Evolutionary conservation across 1,284 basidiomycete species (phyloP), one percentile per base, ranked within the genome.

Genomic region (Fomitopsis schrenkii): DNA sequence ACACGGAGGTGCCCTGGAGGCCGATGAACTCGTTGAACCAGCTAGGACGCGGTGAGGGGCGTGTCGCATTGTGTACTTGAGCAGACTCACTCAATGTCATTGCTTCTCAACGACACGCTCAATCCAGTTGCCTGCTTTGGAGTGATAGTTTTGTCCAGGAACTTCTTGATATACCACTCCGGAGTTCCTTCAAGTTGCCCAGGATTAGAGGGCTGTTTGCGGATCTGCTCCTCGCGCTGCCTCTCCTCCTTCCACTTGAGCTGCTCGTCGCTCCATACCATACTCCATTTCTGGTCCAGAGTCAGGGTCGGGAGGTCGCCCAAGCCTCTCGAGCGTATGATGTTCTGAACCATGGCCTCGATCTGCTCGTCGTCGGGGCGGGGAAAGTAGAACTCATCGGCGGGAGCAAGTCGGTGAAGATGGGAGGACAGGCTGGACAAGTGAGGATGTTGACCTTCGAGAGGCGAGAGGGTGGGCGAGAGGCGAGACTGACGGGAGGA

Each of bases 241-340:
- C 80, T 83, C 66, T 87, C 87, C 57, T 90, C 87, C 68, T 86
- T 88, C 87, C 89, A 94, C 46, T 91, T 85, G 61, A 91, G 82
- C 59, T 91, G 88, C 68, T 91, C 90, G 68, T 94, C 91, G 66
- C 88, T 94, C 73, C 91, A 86, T 10, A 98, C 91, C 70, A 98
- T 87, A 64, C 83, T 82, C 96, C 96, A 98, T 76, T 98, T 98
- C 73, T 94, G 94, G 56, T 95, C 91, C 35, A 91, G 81, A 0
- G 85, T 72, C 33, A 95, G 77, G 52, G 80, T 78, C 0, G 84
- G 82, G 48, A 90, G 73, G 26, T 83, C 83, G 22, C 77, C 83
- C 10, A 93, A 73, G 66, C 86, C 88, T 46, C 91, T 83, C 57
- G 83, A 87, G 55, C 83, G 81, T 65, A 86, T 83, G 57, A 96